Evolutionary conservation across 352 stramenopile species (phyloP).

Genomic region (Elongisporangium prolatum): DNA sequence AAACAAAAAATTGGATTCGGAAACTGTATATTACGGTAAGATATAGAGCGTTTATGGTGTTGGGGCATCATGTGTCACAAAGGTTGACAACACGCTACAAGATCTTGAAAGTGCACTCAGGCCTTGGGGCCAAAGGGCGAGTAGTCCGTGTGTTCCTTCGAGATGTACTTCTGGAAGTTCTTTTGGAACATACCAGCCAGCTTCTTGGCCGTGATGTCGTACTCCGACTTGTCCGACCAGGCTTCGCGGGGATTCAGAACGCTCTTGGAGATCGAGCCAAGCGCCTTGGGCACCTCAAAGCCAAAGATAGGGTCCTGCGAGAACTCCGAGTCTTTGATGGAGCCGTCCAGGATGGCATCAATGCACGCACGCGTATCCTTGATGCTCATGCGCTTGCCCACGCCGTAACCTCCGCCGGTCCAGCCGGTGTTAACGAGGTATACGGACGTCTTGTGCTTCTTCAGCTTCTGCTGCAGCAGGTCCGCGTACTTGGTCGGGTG

Average conservation of each 20-base stretch:
- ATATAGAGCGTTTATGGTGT: neutral
- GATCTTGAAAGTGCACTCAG: conserved; percentile 22
- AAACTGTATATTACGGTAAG: neutral
- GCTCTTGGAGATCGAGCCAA: conserved; percentile 81
- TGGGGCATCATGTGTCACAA: neutral
- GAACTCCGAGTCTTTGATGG: conserved; percentile 89
- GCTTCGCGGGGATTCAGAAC: conserved; percentile 92
- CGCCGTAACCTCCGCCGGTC: conserved; percentile 94
- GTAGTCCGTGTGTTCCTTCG: conserved; percentile 94
- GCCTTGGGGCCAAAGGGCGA: conserved; percentile 91
- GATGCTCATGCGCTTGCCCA: conserved; percentile 97
- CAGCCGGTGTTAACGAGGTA: conserved; percentile 98
- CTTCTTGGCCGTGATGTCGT: conserved; percentile 91
- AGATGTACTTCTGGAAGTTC: conserved; percentile 97
- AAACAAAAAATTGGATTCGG: neutral
- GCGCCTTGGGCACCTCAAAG: conserved; percentile 89
- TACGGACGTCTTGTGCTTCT: conserved; percentile 91
- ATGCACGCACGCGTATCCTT: conserved; percentile 95
- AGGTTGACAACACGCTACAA: neutral
- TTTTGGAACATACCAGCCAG: conserved; percentile 95
- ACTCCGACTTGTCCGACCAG: conserved; percentile 91
- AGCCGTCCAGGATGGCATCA: conserved; percentile 95
- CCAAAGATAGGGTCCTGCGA: conserved; percentile 91
- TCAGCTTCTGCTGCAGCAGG: conserved; percentile 95
- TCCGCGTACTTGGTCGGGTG: conserved; percentile 97